Evolutionary conservation across 139 green algal species (phyloP), one percentile per base, ranked within the genome.

Genomic region (Chlorella sp.): DNA sequence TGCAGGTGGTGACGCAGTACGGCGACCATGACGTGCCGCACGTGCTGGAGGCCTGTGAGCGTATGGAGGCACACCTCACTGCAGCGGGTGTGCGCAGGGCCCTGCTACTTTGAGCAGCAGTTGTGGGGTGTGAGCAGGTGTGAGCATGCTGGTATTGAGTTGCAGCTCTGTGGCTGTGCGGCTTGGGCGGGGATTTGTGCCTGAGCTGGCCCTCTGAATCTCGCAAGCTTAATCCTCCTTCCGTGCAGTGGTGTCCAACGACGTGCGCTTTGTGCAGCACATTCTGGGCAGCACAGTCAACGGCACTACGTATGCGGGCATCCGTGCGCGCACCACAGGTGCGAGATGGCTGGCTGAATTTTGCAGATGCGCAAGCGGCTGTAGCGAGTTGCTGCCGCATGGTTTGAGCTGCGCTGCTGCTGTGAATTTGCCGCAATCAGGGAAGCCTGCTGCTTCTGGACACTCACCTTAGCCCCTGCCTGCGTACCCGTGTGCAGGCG

Each of bases 231-330:
- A 54, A 11, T 11, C 51, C 51, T 60, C 51, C 51, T 24, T 24
- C 51, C 24, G 9, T 83, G 89, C 77, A 69, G 81, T 96, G 11
- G 92, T 94, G 36, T 95, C 92, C 16, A 95, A 95, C 40, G 90
- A 95, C 77, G 28, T 86, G 36, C 72, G 80, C 9, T 95, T 95
- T 80, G 48, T 87, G 46, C 83, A 95, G 81, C 87, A 94, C 48
- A 92, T 99, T 48, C 91, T 99, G 24, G 95, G 78, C 6, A 91
- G 95, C 89, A 99, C 95, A 5, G 96, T 99, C n/a, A 99, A 99
- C 85, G 97, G 97, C 36, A 99, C 97, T 17, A 99, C 97, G 0
- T 99, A 99, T 85, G 92, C 86, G 0, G 97, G 97, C 70, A 90
- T 96, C 36, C 89, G 96, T 1, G 96, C 93, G 0, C 88, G 96